Base-by-base conservation (phyloP, 176 grass and related monocot species). In the Cymbopogon citratus region DNA sequence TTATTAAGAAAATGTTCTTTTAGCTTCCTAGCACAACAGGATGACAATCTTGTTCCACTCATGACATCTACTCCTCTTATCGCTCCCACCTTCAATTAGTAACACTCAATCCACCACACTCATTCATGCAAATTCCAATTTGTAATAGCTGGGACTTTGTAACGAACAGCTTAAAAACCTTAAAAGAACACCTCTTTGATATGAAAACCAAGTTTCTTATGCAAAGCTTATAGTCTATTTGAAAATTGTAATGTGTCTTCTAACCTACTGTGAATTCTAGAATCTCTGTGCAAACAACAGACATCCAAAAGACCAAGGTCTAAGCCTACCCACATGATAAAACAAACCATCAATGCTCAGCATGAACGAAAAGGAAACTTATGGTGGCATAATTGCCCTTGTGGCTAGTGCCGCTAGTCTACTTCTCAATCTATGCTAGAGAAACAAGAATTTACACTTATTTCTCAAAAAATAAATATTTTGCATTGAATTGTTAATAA, bases 251-350 rank as follows among this genome's bases (percentile, higher is more conserved):
- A 46, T 14, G 7, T 25, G 43, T 25, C 63, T 25, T 25, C 29
- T 36, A 68, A 80, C 12, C 44, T 68, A 51, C 19, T 36, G 51
- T 1, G 3, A 10, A 68, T 80, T 25, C 11, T 71, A 70, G n/a
- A 81, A 70, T 29, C 48, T 5, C 14, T 7, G 51, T 25, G 11
- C 3, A 11, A 11, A 74, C 1, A 83, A 66, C n/a, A 5, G 39
- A 25, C 11, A 29, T n/a, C 5, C n/a, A 83, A 74, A 48, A 26
- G 4, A 10, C 5, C 21, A 4, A 13, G 16, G 25, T 19, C 41
- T 48, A 77, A 23, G 15, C 51, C 15, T 81, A 39, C 43, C 46
- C 71, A 89, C 25, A 76, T 18, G 63, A 76, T 69, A 34, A 75
- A 85, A 63, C 19, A 44, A 74, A 4, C 18, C 62, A 74, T 51